Conservation (phyloP, 305 asterid species). For the Solanum hybrid region DNA sequence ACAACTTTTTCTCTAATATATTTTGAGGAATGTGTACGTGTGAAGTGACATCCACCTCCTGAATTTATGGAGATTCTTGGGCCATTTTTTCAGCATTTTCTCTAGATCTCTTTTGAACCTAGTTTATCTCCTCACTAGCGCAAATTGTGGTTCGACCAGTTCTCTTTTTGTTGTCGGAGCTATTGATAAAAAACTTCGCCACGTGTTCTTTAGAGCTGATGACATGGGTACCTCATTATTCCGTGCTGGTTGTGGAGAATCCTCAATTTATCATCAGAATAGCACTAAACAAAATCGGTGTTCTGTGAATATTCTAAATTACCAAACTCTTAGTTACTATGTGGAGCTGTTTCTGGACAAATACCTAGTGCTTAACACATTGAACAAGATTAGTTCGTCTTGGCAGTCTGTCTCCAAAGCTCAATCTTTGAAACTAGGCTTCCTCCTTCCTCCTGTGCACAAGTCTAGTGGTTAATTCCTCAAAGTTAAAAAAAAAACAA, state of each 20-base stretch:
- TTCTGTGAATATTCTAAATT: neutral
- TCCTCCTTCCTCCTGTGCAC: neutral
- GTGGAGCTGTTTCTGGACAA: neutral
- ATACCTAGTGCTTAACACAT: neutral
- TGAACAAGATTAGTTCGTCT: neutral
- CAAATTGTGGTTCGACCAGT: neutral
- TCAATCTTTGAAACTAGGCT: neutral
- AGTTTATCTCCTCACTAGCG: neutral
- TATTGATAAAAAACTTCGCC: neutral
- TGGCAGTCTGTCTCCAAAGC: neutral
- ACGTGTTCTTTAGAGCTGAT: neutral
- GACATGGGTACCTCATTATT: neutral
- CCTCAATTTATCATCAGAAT: neutral
- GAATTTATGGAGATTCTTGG: neutral
- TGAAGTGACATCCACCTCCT: conserved; percentile 2
- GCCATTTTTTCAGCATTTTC: neutral
- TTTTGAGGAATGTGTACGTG: neutral
- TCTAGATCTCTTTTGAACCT: neutral
- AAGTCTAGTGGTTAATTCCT: neutral
- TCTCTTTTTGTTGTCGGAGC: neutral
- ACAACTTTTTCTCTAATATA: neutral
- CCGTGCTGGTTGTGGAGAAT: neutral
- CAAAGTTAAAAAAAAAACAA: too few species aligned
- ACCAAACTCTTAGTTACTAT: neutral
- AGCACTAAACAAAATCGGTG: neutral